These are phyloP conservation scores for Cryoendolithus antarcticus DNA, from an alignment of 2,329 filamentous ascomycete genomes.

Conservation along the genomic window DNA sequence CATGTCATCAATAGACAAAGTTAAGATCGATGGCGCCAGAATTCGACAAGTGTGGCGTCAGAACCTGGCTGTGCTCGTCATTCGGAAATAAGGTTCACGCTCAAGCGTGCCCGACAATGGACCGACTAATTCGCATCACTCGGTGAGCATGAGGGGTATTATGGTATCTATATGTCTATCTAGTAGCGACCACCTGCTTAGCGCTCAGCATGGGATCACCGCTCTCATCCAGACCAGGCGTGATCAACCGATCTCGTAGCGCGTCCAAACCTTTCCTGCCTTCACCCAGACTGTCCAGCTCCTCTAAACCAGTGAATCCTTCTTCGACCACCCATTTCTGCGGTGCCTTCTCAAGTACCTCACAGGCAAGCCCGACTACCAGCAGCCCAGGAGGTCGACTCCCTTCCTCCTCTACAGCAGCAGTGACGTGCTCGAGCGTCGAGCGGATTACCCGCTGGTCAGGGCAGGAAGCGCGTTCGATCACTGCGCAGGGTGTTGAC, in stretches of 20 bases:
- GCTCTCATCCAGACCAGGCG: slow-evolving; percentile 14
- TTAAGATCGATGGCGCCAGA: too few relatives aligned
- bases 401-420: slow-evolving; percentile 78
- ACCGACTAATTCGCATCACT: too few relatives aligned
- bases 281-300: slow-evolving; percentile 25
- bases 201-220: slow-evolving; percentile 4
- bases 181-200: slow-evolving; percentile 1
- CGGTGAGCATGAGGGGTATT: too few relatives aligned
- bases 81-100: too few relatives aligned
- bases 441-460: slow-evolving; percentile 89
- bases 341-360: slow-evolving; percentile 54
- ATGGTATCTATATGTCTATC: too few relatives aligned
- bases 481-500: slow-evolving; percentile 76
- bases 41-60: too few relatives aligned
- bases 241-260: slow-evolving; percentile 17
- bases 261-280: slow-evolving; percentile 17
- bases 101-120: too few relatives aligned
- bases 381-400: slow-evolving; percentile 79
- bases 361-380: slow-evolving; percentile 74
- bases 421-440: slow-evolving; percentile 64
- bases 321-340: slow-evolving; percentile 78
- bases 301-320: slow-evolving; percentile 64
- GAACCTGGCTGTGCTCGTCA: too few relatives aligned
- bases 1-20: too few relatives aligned
- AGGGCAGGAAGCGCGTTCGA: slow-evolving; percentile 85